A percentile compares a stretch with the other conserved stretches of the same genome.
Evolutionary conservation across 179 eudicot species (phyloP).

Genomic region (Beta macrorhiza): DNA sequence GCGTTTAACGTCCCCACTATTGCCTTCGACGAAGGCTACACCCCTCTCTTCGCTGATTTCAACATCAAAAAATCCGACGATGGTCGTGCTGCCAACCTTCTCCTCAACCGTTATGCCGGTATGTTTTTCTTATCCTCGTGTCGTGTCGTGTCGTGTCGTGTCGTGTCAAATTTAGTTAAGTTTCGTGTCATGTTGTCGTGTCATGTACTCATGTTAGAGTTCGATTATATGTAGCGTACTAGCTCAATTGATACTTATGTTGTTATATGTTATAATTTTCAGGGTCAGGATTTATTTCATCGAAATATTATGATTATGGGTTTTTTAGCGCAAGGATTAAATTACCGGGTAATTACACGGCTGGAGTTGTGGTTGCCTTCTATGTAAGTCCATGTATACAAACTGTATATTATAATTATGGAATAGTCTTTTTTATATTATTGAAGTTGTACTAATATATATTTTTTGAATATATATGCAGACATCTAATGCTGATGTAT

Average conservation of each 20-base stretch:
- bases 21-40: slow-evolving; percentile 57
- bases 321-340: slow-evolving; percentile 83
- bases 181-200: background rate
- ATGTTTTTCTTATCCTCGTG: background rate
- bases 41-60: slow-evolving; percentile 85
- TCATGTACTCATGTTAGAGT: too few species aligned
- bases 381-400: slow-evolving; percentile 50
- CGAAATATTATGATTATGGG: slow-evolving; percentile 79
- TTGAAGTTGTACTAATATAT: background rate
- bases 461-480: slow-evolving; percentile 7
- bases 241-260: background rate
- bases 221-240: too few species aligned
- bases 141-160: background rate
- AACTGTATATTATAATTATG: background rate
- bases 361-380: slow-evolving; percentile 88
- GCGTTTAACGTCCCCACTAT: slow-evolving; percentile 58
- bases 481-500: slow-evolving; percentile 73
- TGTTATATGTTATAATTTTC: background rate
- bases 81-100: slow-evolving; percentile 60
- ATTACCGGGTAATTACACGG: slow-evolving; percentile 67
- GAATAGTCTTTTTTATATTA: background rate
- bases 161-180: background rate
- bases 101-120: slow-evolving; percentile 84
- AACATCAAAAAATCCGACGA: slow-evolving; percentile 66
- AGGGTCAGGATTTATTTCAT: slow-evolving; percentile 93